Conservation (phyloP, 2,329 filamentous ascomycete genomes). For the Aspergillus fischeri region DNA sequence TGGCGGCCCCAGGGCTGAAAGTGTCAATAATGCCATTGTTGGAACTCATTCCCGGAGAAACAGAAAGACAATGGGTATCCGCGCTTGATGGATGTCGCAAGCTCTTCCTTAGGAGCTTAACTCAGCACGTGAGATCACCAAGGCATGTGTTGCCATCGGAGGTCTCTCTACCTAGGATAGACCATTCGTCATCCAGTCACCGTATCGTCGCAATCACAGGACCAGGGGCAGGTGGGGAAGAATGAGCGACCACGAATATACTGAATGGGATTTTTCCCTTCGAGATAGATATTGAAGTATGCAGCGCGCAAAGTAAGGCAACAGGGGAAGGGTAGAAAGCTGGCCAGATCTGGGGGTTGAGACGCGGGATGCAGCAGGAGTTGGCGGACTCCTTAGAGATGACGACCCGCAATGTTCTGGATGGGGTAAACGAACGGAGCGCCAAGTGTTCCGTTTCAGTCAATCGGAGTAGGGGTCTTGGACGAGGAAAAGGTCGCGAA, state of each 20-base stretch:
- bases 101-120: constrained; percentile 18
- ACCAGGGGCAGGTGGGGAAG: neutral
- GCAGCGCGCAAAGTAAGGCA: neutral
- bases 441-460: neutral
- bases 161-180: constrained; percentile 26
- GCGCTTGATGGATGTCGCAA: constrained; percentile 16
- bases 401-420: constrained; percentile 11
- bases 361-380: constrained; percentile 10
- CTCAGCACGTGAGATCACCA: constrained; percentile 24
- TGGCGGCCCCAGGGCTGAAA: constrained; percentile 31
- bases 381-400: constrained; percentile 10
- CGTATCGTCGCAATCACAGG: constrained; percentile 21
- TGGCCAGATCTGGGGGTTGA: neutral
- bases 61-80: constrained; percentile 11
- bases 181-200: constrained; percentile 35
- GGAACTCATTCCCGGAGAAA: constrained; percentile 40
- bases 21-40: constrained; percentile 34
- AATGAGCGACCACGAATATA: neutral
- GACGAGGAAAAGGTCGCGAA: neutral
- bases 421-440: neutral
- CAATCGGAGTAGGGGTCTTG: neutral
- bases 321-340: neutral
- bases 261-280: neutral
- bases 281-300: neutral
- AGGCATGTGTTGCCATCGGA: constrained; percentile 35